These are phyloP conservation scores for Penicillium parvum DNA, from an alignment of 495 filamentous ascomycete species.

Conservation along the genomic window DNA sequence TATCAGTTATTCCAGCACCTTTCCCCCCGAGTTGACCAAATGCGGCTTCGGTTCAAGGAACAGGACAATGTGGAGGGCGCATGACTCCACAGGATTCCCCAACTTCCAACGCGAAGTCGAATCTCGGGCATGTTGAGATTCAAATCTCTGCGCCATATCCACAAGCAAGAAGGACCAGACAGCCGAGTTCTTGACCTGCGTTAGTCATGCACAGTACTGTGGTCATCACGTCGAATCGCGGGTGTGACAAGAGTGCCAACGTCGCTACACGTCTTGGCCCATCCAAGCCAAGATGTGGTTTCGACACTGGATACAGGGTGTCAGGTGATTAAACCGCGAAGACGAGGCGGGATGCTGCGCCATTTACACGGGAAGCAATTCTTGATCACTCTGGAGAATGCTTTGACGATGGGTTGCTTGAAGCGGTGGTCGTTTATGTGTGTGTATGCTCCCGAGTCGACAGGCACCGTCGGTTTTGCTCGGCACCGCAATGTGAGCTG, in stretches of 20 bases:
- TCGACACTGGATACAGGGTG: background rate
- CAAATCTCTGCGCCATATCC: background rate
- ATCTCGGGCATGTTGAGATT: background rate
- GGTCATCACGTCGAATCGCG: background rate
- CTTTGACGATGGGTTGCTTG: background rate
- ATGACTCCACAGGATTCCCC: background rate
- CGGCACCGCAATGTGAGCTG: too few relatives aligned
- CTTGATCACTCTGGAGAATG: background rate
- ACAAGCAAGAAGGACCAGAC: background rate
- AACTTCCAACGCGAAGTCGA: background rate
- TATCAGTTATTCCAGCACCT: background rate
- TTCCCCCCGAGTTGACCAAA: background rate
- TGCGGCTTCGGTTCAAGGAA: background rate
- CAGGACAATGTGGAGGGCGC: background rate
- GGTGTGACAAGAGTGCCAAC: background rate
- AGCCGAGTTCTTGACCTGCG: background rate
- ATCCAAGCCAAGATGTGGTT: background rate
- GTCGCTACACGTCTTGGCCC: background rate
- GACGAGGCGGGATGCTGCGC: background rate
- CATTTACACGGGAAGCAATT: background rate
- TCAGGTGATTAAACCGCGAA: background rate
- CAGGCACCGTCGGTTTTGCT: too few relatives aligned
- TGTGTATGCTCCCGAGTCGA: too few relatives aligned
- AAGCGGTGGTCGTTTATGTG: too few relatives aligned
- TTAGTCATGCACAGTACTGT: background rate